A percentile compares a stretch with the other conserved stretches of the same genome.
Conservation (phyloP, 2,329 filamentous ascomycete species). For the Neonectria coccinea region DNA sequence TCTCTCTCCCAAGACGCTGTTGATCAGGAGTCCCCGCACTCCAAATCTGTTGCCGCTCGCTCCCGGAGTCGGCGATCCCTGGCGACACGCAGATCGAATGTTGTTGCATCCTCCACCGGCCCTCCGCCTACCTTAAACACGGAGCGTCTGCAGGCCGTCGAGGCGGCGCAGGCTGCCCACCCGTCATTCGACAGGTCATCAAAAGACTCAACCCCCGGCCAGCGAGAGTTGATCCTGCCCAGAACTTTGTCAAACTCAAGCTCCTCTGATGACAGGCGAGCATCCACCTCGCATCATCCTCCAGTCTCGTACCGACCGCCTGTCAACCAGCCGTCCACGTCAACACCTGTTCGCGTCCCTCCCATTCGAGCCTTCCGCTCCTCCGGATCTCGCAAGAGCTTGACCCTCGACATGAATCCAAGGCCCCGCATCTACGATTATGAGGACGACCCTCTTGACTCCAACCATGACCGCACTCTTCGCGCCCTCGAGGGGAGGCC, state of each 20-base stretch:
- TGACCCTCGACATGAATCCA: constrained; percentile 65
- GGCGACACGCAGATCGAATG: constrained; percentile 53
- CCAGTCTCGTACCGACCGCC: constrained; percentile 64
- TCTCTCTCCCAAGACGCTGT: constrained; percentile 36
- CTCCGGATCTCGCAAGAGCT: constrained; percentile 67
- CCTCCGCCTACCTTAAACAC: constrained; percentile 49
- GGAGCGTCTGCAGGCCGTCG: constrained; percentile 49
- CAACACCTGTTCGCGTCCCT: constrained; percentile 58
- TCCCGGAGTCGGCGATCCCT: constrained; percentile 54
- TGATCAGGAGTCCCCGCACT: constrained; percentile 39
- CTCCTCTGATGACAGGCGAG: constrained; percentile 62
- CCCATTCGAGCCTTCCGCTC: constrained; percentile 69
- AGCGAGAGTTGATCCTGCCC: constrained; percentile 61
- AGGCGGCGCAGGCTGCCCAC: constrained; percentile 42
- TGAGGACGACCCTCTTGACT: constrained; percentile 57
- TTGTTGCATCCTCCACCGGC: constrained; percentile 48
- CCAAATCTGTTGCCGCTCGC: constrained; percentile 45
- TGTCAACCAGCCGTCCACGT: constrained; percentile 46
- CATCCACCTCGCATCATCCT: constrained; percentile 54
- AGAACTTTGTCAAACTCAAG: constrained; percentile 55
- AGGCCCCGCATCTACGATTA: constrained; percentile 58
- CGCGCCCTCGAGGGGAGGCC: constrained; percentile 62
- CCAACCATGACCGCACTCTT: constrained; percentile 62
- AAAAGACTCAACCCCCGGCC: constrained; percentile 50
- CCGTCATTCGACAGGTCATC: constrained; percentile 38